phyloP scores from a whole-genome alignment of 2,329 filamentous ascomycete genomes.

The Colletotrichum higginsianum region DNA sequence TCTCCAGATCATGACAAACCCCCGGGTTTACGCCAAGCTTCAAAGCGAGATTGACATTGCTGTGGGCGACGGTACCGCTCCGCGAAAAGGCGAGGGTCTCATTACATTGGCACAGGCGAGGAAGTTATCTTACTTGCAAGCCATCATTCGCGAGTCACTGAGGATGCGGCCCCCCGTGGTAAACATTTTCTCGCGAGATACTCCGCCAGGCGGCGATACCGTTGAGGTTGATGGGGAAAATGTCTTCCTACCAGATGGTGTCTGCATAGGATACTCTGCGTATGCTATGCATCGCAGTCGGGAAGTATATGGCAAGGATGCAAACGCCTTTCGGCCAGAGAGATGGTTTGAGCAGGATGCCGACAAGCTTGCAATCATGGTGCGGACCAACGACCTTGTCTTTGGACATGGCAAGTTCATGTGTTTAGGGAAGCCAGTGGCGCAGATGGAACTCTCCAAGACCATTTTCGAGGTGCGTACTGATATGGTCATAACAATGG shows the following conservation, averaged over 20 bases:
- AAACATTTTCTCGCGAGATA: slow-evolving; percentile 46
- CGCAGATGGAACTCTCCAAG: slow-evolving; percentile 36
- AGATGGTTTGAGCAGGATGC: slow-evolving; percentile 65
- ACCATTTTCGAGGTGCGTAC: slow-evolving; percentile 54
- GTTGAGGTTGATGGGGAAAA: slow-evolving; percentile 42
- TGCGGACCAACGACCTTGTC: slow-evolving; percentile 31
- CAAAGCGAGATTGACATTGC: slow-evolving; percentile 59
- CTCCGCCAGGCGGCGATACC: slow-evolving; percentile 43
- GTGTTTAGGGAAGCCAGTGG: slow-evolving; percentile 41
- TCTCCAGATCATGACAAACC: slow-evolving; percentile 63
- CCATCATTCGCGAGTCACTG: slow-evolving; percentile 56
- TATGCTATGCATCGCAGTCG: slow-evolving; percentile 73
- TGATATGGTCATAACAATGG: too few species aligned
- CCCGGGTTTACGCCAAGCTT: slow-evolving; percentile 58
- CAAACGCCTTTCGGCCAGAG: slow-evolving; percentile 70
- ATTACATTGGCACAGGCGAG: slow-evolving; percentile 48
- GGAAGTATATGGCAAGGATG: slow-evolving; percentile 70
- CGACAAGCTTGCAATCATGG: slow-evolving; percentile 43
- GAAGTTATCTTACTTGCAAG: slow-evolving; percentile 54
- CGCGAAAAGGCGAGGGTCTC: slow-evolving; percentile 43
- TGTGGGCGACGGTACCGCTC: slow-evolving; percentile 42
- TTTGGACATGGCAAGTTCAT: slow-evolving; percentile 40
- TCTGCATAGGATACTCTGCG: slow-evolving; percentile 71
- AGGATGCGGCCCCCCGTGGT: slow-evolving; percentile 48
- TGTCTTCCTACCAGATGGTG: slow-evolving; percentile 64